Evolutionary conservation across 2,329 filamentous ascomycete genomes (phyloP), one percentile per base, ranked within the genome.

Genomic region (Pseudocercospora crystallina): DNA sequence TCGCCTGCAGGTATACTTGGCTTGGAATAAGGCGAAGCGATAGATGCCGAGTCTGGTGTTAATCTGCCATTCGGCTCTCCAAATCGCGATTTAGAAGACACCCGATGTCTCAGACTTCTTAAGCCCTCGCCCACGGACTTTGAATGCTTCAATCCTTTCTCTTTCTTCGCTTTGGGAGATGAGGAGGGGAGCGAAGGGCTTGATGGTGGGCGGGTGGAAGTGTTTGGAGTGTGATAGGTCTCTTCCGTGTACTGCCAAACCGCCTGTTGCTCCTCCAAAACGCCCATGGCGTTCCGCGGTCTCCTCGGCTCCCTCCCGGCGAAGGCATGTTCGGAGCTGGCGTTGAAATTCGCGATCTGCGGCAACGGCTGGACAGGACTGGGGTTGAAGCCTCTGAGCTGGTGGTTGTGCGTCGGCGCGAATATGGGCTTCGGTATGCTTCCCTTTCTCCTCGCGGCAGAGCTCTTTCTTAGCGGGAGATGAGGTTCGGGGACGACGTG

Each of bases 401-500:
- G 51, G 36, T 61, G 54, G 36, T 61, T 44, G 45, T 56, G 62
- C 13, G 51, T 46, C 15, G 58, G 57, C 30, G 59, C 57, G 49
- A 66, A 62, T 42, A 68, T 53, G 30, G 65, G 63, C 53, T 52
- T 59, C 20, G 59, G 65, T 20, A 60, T 61, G 47, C 55, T 50
- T 42, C 60, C 60, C 43, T 57, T 62, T 29, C 71, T 67, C 17
- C 47, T 49, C 47, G 52, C 49, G 13, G 74, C 68, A 1, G 73
- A 71, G 30, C 70, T 66, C 54, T 72, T 71, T 17, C 73, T 68
- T 10, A 71, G 62, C 17, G 68, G 63, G 15, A 72, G 66, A 49
- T 76, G 71, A 33, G 73, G 73, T 43, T 71, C 70, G 26, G 72
- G 70, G 8, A 55, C 48, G 15, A 65, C 85, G 38, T 85, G 88